These are phyloP conservation scores for Holtermannia corniformis DNA, from an alignment of 768 basidiomycete genomes.

Conservation along the genomic window DNA sequence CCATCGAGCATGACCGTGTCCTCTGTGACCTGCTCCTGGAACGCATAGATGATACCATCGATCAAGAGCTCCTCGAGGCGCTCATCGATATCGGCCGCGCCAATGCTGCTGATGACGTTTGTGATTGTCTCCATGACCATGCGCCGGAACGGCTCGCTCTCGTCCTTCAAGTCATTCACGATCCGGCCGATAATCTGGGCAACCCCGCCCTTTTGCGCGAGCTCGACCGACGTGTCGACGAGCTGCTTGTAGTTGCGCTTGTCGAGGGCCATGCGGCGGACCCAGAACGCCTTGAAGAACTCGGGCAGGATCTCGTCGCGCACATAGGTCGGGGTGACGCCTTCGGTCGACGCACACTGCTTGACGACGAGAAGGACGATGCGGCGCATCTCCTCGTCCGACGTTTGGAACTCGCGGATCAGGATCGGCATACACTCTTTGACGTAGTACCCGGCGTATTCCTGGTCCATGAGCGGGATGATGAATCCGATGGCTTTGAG, in stretches of 20 bases:
- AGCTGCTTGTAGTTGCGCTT: conserved; percentile 92
- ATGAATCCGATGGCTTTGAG: conserved; percentile 98
- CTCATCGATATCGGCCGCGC: conserved; percentile 97
- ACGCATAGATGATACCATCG: conserved; percentile 97
- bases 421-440: conserved; percentile 57
- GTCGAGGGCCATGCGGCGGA: conserved; percentile 84
- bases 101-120: conserved; percentile 82
- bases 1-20: conserved; percentile 99
- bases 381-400: conserved; percentile 99
- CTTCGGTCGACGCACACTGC: conserved; percentile 96
- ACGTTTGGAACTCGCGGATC: conserved; percentile 93
- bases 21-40: conserved; percentile 99
- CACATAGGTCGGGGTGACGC: conserved; percentile 90
- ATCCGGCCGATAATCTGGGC: conserved; percentile 85
- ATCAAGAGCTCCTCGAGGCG: conserved; percentile 86
- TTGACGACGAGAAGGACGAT: conserved; percentile 98
- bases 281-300: conserved; percentile 99
- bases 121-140: conserved; percentile 99
- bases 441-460: conserved; percentile 98
- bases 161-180: conserved; percentile 75
- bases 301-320: conserved; percentile 96
- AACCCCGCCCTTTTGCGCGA: conserved; percentile 94
- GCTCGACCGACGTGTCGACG: conserved; percentile 96
- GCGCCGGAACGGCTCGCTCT: conserved; percentile 56
- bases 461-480: conserved; percentile 98